phyloP scores from a whole-genome alignment of 192 early-diverging fungal species.

The Podila horticola region DNA sequence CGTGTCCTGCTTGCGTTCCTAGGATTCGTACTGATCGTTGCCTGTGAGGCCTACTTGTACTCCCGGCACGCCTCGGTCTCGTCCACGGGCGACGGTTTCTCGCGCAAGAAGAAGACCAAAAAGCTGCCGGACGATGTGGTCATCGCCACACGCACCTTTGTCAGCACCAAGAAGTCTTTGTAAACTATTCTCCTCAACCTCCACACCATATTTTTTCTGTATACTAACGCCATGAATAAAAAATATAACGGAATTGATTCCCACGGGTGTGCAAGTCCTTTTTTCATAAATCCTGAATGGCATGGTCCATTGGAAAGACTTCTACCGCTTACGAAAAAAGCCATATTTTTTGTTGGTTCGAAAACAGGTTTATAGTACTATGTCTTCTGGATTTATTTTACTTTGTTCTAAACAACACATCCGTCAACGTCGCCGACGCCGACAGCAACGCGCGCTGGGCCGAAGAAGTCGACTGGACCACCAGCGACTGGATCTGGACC shows the following conservation, averaged over 20 bases:
- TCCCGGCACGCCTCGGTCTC: conserved; percentile 24
- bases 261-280: too few species aligned
- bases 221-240: too few species aligned
- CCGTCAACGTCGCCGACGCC: conserved; percentile 31
- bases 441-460: conserved; percentile 32
- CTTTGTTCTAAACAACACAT: conserved; percentile 28
- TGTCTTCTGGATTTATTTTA: background rate
- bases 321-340: too few species aligned
- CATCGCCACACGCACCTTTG: conserved; percentile 4
- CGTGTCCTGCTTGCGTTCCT: conserved; percentile 30
- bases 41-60: conserved; percentile 44
- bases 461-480: conserved; percentile 27
- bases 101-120: conserved; percentile 1
- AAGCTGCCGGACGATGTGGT: conserved; percentile 26
- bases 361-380: too few species aligned
- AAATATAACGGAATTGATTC: too few species aligned
- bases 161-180: conserved; percentile 2
- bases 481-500: conserved; percentile 30
- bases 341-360: too few species aligned
- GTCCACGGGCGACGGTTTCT: background rate
- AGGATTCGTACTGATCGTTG: conserved; percentile 36
- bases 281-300: too few species aligned
- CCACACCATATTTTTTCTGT: too few species aligned
- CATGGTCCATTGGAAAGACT: too few species aligned
- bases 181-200: background rate